Evolutionary conservation across 2,329 filamentous ascomycete species (phyloP).

Genomic region (Drechslerella stenobrocha): DNA sequence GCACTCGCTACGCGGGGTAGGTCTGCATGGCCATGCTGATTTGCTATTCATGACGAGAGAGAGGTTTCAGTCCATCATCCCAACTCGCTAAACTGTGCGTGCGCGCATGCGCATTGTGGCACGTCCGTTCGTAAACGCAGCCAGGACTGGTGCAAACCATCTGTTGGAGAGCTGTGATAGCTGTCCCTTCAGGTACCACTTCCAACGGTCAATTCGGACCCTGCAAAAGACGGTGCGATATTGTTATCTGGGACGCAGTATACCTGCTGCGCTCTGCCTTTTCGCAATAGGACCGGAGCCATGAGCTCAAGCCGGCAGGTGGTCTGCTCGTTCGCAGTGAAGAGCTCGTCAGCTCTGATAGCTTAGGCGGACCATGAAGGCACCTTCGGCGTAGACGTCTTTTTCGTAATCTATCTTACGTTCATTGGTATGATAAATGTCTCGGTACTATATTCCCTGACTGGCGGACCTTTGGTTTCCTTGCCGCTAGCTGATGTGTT

Average conservation of each 20-base stretch:
- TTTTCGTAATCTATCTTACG: not conserved
- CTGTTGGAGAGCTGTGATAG: too few species aligned
- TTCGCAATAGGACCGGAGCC: too few species aligned
- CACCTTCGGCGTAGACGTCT: not conserved
- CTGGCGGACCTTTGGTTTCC: constrained; percentile 29
- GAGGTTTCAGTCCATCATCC: constrained; percentile 5
- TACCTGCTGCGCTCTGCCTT: too few species aligned
- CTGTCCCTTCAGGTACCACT: too few species aligned
- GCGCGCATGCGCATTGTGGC: too few species aligned
- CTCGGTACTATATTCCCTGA: constrained; percentile 2
- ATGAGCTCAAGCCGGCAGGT: too few species aligned
- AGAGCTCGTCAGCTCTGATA: not conserved
- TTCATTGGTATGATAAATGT: constrained; percentile 4
- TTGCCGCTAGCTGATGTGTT: constrained; percentile 1
- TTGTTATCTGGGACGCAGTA: too few species aligned
- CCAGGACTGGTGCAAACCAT: too few species aligned
- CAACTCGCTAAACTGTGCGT: too few species aligned
- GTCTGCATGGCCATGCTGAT: not conserved
- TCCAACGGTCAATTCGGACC: too few species aligned
- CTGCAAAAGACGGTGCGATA: too few species aligned
- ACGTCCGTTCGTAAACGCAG: not conserved
- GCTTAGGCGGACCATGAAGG: not conserved
- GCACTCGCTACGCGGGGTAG: too few species aligned
- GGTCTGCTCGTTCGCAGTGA: not conserved
- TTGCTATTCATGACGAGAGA: constrained; percentile 6